Percentiles rank a stretch among this genome's conserved stretches.
These are phyloP conservation scores for Rhizopus microsporus DNA, from an alignment of 371 early-diverging fungal species.

Conservation along the genomic window DNA sequence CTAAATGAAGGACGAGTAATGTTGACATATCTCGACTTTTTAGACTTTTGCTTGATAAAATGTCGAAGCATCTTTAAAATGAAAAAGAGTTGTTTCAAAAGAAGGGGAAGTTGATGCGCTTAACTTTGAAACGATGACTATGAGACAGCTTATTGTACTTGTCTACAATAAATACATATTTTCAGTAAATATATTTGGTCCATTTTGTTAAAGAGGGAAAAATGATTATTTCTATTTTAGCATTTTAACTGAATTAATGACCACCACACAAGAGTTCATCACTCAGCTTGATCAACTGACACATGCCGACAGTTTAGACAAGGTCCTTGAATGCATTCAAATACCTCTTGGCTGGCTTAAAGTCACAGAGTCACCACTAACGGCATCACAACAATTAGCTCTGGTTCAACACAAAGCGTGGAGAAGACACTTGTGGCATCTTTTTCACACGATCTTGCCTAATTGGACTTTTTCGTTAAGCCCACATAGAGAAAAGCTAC, in stretches of 20 bases:
- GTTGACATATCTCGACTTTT: too few species aligned
- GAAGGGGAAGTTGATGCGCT: too few species aligned
- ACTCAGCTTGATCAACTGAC: background rate
- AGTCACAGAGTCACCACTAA: background rate
- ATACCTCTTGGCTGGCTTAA: constrained; percentile 8
- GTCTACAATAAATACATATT: too few species aligned
- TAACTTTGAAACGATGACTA: too few species aligned
- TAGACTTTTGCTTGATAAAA: too few species aligned
- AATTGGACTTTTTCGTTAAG: constrained; percentile 26
- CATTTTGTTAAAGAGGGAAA: background rate
- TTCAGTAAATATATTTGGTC: background rate
- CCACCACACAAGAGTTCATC: constrained; percentile 1
- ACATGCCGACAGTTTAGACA: background rate
- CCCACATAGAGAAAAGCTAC: constrained; percentile 4
- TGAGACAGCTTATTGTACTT: too few species aligned
- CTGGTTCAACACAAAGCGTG: constrained; percentile 20
- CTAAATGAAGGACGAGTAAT: too few species aligned
- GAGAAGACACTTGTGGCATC: constrained; percentile 32
- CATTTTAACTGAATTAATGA: background rate
- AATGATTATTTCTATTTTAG: background rate
- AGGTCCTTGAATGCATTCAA: constrained; percentile 1
- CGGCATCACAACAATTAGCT: constrained; percentile 1
- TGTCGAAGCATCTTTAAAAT: too few species aligned
- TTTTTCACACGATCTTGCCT: constrained; percentile 29
- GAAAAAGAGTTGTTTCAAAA: too few species aligned